Conservation (phyloP, 768 basidiomycete species). For the Hericium alpestre region DNA sequence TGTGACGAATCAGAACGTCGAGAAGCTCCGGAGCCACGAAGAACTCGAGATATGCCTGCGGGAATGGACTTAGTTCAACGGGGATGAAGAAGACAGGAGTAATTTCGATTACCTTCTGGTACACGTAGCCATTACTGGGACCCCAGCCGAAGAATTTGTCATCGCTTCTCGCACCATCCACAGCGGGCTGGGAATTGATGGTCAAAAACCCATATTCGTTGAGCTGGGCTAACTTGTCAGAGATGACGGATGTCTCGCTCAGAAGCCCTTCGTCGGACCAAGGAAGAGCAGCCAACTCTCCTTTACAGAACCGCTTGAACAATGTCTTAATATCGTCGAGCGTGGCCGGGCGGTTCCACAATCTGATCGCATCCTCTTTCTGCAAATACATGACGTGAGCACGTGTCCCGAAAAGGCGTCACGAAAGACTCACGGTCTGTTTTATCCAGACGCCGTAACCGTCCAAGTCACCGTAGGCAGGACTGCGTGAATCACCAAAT, state of each 20-base stretch:
- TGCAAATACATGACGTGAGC: slow-evolving; percentile 21
- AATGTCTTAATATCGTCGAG: slow-evolving; percentile 57
- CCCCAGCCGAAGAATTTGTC: slow-evolving; percentile 90
- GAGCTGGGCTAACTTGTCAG: slow-evolving; percentile 68
- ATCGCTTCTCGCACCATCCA: slow-evolving; percentile 79
- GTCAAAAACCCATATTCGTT: slow-evolving; percentile 91
- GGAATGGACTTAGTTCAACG: slow-evolving; percentile 1
- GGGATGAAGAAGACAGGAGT: background rate
- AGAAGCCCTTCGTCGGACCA: slow-evolving; percentile 92
- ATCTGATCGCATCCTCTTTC: slow-evolving; percentile 78
- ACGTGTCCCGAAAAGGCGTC: background rate
- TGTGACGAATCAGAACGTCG: slow-evolving; percentile 60
- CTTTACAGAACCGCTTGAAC: slow-evolving; percentile 77
- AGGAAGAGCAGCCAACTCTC: slow-evolving; percentile 67
- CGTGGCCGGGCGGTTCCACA: slow-evolving; percentile 78
- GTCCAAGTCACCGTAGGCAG: slow-evolving; percentile 96
- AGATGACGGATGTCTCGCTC: slow-evolving; percentile 73
- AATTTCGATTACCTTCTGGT: slow-evolving; percentile 65
- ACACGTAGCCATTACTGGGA: slow-evolving; percentile 85
- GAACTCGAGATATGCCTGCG: slow-evolving; percentile 90
- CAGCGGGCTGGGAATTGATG: slow-evolving; percentile 95
- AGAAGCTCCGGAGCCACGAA: slow-evolving; percentile 76
- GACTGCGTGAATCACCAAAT: slow-evolving; percentile 94
- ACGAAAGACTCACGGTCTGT: slow-evolving; percentile 50
- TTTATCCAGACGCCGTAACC: slow-evolving; percentile 92